These are phyloP conservation scores for Tricholoma matsutake DNA, from an alignment of 768 basidiomycete genomes.

Conservation along the genomic window DNA sequence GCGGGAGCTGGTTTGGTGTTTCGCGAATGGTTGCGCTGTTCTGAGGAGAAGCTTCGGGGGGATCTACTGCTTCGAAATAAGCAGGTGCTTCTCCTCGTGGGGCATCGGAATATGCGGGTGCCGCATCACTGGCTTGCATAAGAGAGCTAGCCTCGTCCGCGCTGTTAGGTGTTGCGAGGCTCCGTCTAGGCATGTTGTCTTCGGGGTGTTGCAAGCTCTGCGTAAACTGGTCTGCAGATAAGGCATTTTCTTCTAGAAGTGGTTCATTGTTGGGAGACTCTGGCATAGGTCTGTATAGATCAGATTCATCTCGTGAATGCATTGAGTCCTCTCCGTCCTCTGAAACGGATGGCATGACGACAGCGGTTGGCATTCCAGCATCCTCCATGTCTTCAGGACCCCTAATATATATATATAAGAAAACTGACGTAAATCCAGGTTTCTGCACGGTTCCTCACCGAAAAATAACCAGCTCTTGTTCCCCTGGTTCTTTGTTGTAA, in stretches of 20 bases:
- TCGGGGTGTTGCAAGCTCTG: slow-evolving; percentile 7
- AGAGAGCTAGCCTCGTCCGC: slow-evolving; percentile 31
- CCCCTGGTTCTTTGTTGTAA: slow-evolving; percentile 84
- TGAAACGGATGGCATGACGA: slow-evolving; percentile 34
- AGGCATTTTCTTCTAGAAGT: slow-evolving; percentile 34
- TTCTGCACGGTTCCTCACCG: slow-evolving; percentile 28
- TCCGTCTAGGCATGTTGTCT: slow-evolving; percentile 22
- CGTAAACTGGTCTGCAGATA: slow-evolving; percentile 20
- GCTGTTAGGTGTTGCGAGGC: slow-evolving; percentile 27
- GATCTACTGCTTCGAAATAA: slow-evolving; percentile 56
- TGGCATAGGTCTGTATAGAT: slow-evolving; percentile 37
- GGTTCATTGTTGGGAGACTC: slow-evolving; percentile 40
- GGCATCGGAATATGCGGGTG: slow-evolving; percentile 11
- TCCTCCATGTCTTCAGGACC: slow-evolving; percentile 56
- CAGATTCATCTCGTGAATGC: slow-evolving; percentile 28
- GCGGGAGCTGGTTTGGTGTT: slow-evolving; percentile 11
- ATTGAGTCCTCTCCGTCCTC: slow-evolving; percentile 35
- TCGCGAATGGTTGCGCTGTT: background rate
- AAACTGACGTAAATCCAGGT: background rate
- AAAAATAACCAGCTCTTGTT: slow-evolving; percentile 73
- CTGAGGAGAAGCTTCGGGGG: slow-evolving; percentile 4
- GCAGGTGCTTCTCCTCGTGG: slow-evolving; percentile 61
- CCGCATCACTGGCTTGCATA: slow-evolving; percentile 22
- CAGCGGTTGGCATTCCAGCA: slow-evolving; percentile 40
- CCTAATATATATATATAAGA: slow-evolving; percentile 24